phyloP scores from a whole-genome alignment of 73 alveolate species.

The Tetrahymena malaccensis region DNA sequence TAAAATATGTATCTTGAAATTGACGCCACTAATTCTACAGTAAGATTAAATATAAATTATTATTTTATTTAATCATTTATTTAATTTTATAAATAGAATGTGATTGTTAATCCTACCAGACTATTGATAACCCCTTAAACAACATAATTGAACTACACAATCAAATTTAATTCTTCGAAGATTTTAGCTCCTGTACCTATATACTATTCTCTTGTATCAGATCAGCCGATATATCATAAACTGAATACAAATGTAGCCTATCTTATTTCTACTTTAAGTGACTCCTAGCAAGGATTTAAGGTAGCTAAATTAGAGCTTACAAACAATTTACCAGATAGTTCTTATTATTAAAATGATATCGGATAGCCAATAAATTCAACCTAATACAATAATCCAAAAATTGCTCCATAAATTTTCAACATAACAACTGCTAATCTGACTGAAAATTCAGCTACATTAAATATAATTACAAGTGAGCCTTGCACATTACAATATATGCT shows the following conservation, averaged over 20 bases:
- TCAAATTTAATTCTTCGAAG: not conserved
- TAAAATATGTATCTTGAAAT: not conserved
- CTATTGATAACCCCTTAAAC: not conserved
- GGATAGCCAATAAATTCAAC: not conserved
- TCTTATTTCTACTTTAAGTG: not conserved
- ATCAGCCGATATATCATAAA: not conserved
- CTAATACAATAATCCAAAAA: not conserved
- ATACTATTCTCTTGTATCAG: not conserved
- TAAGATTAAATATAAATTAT: not conserved
- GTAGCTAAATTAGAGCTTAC: not conserved
- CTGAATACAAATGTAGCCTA: not conserved
- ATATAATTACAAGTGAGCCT: not conserved
- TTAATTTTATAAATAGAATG: not conserved
- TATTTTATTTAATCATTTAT: not conserved
- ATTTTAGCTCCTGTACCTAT: not conserved
- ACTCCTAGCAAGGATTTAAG: not conserved
- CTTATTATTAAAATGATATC: not conserved
- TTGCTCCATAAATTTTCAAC: not conserved
- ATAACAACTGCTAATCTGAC: not conserved
- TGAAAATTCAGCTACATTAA: not conserved
- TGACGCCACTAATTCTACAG: not conserved
- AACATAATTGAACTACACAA: not conserved
- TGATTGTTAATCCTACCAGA: not conserved
- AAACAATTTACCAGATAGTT: not conserved
- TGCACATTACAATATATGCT: not conserved